These are phyloP conservation scores for Solanum neorickii DNA, from an alignment of 257 asterid genomes.

Conservation along the genomic window DNA sequence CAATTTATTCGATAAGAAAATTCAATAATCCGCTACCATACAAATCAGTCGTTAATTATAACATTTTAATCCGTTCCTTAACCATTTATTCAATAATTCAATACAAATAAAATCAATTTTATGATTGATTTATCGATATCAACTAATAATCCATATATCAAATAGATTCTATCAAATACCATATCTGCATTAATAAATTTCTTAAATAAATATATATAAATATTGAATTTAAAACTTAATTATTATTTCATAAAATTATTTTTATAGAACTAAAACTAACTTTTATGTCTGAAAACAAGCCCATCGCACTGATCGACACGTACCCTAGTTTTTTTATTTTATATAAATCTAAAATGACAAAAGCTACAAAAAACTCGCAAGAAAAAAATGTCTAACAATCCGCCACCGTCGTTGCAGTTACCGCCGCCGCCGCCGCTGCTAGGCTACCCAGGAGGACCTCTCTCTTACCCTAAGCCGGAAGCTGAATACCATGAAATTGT, in stretches of 20 bases:
- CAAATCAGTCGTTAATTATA: too few relatives aligned
- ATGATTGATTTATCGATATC: too few relatives aligned
- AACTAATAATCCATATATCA: not conserved
- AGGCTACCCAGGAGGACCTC: not conserved
- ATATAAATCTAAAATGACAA: not conserved
- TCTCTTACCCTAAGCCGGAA: constrained; percentile 67
- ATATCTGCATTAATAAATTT: too few relatives aligned
- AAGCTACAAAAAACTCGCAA: not conserved
- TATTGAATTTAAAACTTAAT: not conserved
- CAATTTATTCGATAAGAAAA: too few relatives aligned
- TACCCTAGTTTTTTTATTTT: not conserved
- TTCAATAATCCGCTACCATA: too few relatives aligned
- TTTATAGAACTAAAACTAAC: too few relatives aligned
- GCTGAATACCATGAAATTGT: constrained; percentile 64
- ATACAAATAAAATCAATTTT: too few relatives aligned
- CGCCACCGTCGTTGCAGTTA: not conserved
- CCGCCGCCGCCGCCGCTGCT: not conserved
- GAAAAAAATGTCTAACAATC: not conserved
- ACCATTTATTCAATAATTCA: too few relatives aligned
- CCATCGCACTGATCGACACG: not conserved
- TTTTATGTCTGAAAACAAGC: not conserved
- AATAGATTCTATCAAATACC: not conserved
- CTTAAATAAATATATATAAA: too few relatives aligned
- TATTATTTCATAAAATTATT: too few relatives aligned
- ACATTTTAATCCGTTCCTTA: too few relatives aligned